Conservation (phyloP, 768 basidiomycete species). For the Cyclocybe aegerita region DNA sequence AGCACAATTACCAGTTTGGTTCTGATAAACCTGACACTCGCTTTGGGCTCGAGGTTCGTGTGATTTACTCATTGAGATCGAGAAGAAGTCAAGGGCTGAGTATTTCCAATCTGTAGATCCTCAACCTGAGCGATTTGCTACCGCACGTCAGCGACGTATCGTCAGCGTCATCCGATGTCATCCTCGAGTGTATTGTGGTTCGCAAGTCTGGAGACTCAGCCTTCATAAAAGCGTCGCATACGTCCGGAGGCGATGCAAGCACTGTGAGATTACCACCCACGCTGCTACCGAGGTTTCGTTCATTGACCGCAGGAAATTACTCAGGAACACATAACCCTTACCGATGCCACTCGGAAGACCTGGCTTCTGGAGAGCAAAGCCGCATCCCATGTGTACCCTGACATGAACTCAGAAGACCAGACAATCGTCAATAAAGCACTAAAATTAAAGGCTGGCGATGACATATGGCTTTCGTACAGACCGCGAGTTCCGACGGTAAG, state of each 20-base stretch:
- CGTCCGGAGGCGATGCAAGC: constrained; percentile 22
- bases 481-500: constrained; percentile 51
- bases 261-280: constrained; percentile 16
- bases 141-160: constrained; percentile 26
- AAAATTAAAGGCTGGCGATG: constrained; percentile 47
- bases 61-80: constrained; percentile 11
- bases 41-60: constrained; percentile 76
- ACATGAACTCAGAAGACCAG: constrained; percentile 19
- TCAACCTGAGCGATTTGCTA: constrained; percentile 40
- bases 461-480: constrained; percentile 58
- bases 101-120: constrained; percentile 36
- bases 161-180: constrained; percentile 27
- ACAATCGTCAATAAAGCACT: constrained; percentile 28
- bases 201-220: constrained; percentile 35
- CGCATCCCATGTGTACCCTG: constrained; percentile 20
- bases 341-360: constrained; percentile 39
- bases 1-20: constrained; percentile 62
- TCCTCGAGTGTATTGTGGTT: constrained; percentile 48
- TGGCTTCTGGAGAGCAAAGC: constrained; percentile 46
- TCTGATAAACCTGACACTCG: constrained; percentile 95
- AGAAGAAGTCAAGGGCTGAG: constrained; percentile 13
- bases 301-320: constrained; percentile 18
- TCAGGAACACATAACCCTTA: constrained; percentile 52
- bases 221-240: constrained; percentile 43
- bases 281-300: not conserved